Conservation (phyloP, 768 basidiomycete species). For the Mycena galopus region DNA sequence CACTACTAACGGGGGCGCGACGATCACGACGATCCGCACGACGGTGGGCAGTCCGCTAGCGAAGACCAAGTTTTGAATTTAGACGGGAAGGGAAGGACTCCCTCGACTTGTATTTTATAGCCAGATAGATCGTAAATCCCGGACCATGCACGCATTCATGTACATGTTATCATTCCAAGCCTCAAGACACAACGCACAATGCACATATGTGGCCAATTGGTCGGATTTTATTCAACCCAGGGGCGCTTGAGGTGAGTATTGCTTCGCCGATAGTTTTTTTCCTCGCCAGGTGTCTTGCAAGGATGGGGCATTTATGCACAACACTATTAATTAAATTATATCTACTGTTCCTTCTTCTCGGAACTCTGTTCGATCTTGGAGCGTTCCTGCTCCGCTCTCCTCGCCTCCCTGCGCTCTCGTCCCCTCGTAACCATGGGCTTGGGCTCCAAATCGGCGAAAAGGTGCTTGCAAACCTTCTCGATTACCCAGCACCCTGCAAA, state of each 20-base stretch:
- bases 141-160: too few species aligned
- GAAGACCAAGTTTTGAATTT: constrained; percentile 27
- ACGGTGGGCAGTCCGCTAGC: constrained; percentile 40
- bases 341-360: constrained; percentile 37
- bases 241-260: too few species aligned
- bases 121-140: too few species aligned
- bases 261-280: too few species aligned
- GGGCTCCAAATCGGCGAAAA: constrained; percentile 92
- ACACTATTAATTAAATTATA: constrained; percentile 28
- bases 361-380: constrained; percentile 18
- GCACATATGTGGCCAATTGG: too few species aligned
- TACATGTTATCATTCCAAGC: too few species aligned
- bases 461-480: constrained; percentile 83
- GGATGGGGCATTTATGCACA: too few species aligned
- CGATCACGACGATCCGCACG: constrained; percentile 69
- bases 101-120: too few species aligned
- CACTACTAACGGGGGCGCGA: constrained; percentile 64
- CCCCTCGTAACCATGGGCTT: constrained; percentile 88
- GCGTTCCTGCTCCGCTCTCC: constrained; percentile 60
- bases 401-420: constrained; percentile 79
- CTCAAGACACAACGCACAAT: too few species aligned
- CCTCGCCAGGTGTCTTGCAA: too few species aligned
- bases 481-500: constrained; percentile 90
- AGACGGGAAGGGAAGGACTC: too few species aligned
- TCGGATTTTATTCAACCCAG: too few species aligned